Conservation (phyloP, 2,329 filamentous ascomycete genomes). For the Paraphoma chrysanthemicola region DNA sequence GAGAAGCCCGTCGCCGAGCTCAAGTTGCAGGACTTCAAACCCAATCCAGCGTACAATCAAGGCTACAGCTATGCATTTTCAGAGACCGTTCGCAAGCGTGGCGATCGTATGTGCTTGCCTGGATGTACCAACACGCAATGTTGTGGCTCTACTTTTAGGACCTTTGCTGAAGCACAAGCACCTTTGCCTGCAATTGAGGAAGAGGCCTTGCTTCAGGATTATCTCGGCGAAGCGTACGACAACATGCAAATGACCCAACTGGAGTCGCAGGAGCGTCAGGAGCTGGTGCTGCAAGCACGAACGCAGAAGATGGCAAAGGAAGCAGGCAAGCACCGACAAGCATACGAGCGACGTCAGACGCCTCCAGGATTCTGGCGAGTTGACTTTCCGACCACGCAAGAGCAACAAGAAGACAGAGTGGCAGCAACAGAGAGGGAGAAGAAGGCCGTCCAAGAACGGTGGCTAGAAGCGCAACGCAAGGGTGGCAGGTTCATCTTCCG, state of each 20-base stretch:
- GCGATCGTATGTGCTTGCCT: conserved; percentile 72
- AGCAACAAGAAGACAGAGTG: conserved; percentile 69
- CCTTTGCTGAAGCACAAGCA: conserved; percentile 60
- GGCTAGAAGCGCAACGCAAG: conserved; percentile 79
- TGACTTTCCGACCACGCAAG: conserved; percentile 89
- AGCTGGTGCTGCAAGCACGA: conserved; percentile 77
- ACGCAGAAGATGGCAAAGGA: conserved; percentile 75
- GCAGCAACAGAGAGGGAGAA: conserved; percentile 70
- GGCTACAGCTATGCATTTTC: conserved; percentile 75
- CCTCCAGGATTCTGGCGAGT: conserved; percentile 91
- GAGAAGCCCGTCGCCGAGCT: conserved; percentile 65
- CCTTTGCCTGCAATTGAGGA: conserved; percentile 43
- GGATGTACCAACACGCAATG: conserved; percentile 79
- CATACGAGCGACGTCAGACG: conserved; percentile 72
- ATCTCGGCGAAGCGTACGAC: conserved; percentile 56
- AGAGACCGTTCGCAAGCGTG: conserved; percentile 75
- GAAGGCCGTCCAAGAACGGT: conserved; percentile 72
- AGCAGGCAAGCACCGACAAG: conserved; percentile 78
- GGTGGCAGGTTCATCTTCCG: conserved; percentile 81
- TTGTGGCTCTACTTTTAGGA: conserved; percentile 74
- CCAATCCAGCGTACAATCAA: conserved; percentile 76
- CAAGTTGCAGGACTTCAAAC: conserved; percentile 76
- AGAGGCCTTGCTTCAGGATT: conserved; percentile 59
- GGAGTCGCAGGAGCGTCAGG: conserved; percentile 66
- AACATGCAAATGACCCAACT: conserved; percentile 54